Conservation (phyloP, 345 rosid genomes). For the Aethionema arabicum region DNA sequence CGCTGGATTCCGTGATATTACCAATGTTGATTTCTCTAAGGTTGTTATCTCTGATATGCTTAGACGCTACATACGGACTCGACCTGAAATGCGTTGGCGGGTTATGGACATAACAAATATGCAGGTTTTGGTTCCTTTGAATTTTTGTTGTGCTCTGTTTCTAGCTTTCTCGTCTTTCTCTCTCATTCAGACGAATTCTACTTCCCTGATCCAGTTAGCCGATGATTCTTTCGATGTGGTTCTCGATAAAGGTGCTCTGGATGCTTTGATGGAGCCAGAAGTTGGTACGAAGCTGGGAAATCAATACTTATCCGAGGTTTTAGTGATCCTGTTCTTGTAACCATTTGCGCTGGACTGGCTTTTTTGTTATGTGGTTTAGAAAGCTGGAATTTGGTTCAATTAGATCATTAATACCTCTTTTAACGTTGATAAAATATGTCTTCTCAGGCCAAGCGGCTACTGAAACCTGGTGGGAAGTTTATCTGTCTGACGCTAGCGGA, state of each 20-base stretch:
- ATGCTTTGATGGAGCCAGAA: slow-evolving; percentile 97
- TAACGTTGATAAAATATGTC: not conserved
- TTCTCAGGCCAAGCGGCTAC: slow-evolving; percentile 71
- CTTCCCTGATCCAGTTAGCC: slow-evolving; percentile 44
- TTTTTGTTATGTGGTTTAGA: not conserved
- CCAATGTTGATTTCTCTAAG: slow-evolving; percentile 85
- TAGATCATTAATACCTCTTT: not conserved
- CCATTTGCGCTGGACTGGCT: slow-evolving; percentile 4
- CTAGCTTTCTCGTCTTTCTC: slow-evolving; percentile 7
- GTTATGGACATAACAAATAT: slow-evolving; percentile 86
- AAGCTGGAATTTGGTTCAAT: not conserved
- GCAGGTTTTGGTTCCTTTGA: slow-evolving; percentile 49
- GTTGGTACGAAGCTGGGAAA: slow-evolving; percentile 69
- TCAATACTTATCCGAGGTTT: slow-evolving; percentile 80
- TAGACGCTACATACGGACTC: slow-evolving; percentile 70
- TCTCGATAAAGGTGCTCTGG: slow-evolving; percentile 94
- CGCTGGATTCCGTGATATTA: slow-evolving; percentile 62
- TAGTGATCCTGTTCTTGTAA: slow-evolving; percentile 8
- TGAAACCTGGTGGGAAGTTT: slow-evolving; percentile 73
- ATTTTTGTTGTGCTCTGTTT: slow-evolving; percentile 25
- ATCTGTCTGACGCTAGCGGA: slow-evolving; percentile 84
- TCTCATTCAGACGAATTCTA: not conserved
- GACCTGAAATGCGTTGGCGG: slow-evolving; percentile 84
- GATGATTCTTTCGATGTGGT: slow-evolving; percentile 63
- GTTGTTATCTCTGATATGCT: slow-evolving; percentile 89